Conservation (phyloP, 1,284 basidiomycete species). For the Ustilago sp. region DNA sequence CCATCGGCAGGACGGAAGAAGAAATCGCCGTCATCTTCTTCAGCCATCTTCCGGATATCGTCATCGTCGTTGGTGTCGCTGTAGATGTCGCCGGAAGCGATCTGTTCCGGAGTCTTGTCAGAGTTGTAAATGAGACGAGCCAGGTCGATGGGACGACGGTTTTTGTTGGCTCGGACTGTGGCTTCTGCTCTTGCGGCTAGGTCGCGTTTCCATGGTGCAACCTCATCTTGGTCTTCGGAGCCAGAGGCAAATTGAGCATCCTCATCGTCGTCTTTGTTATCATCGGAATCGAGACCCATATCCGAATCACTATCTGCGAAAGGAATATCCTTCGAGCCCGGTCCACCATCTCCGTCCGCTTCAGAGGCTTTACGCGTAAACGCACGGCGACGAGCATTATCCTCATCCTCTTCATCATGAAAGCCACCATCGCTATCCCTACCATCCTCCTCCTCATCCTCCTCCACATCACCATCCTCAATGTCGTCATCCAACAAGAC, state of each 20-base stretch:
- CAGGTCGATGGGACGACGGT: slow-evolving; percentile 75
- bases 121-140: slow-evolving; percentile 87
- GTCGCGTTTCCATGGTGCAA: slow-evolving; percentile 82
- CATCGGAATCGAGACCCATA: slow-evolving; percentile 53
- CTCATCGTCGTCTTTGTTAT: slow-evolving; percentile 53
- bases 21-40: slow-evolving; percentile 75
- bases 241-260: slow-evolving; percentile 50
- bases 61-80: slow-evolving; percentile 17
- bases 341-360: slow-evolving; percentile 37
- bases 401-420: slow-evolving; percentile 48
- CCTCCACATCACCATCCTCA: slow-evolving; percentile 58
- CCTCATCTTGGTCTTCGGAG: slow-evolving; percentile 53
- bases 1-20: slow-evolving; percentile 76
- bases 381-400: slow-evolving; percentile 25
- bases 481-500: slow-evolving; percentile 68
- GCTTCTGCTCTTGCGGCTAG: slow-evolving; percentile 76
- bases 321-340: slow-evolving; percentile 54
- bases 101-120: slow-evolving; percentile 78
- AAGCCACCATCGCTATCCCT: slow-evolving; percentile 59
- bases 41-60: slow-evolving; percentile 31
- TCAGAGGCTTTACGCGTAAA: slow-evolving; percentile 33
- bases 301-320: slow-evolving; percentile 69
- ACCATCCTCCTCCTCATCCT: slow-evolving; percentile 57
- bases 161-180: slow-evolving; percentile 69
- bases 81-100: slow-evolving; percentile 73